Base-by-base conservation (phyloP, 2,329 filamentous ascomycete species). In the Cadophora malorum region DNA sequence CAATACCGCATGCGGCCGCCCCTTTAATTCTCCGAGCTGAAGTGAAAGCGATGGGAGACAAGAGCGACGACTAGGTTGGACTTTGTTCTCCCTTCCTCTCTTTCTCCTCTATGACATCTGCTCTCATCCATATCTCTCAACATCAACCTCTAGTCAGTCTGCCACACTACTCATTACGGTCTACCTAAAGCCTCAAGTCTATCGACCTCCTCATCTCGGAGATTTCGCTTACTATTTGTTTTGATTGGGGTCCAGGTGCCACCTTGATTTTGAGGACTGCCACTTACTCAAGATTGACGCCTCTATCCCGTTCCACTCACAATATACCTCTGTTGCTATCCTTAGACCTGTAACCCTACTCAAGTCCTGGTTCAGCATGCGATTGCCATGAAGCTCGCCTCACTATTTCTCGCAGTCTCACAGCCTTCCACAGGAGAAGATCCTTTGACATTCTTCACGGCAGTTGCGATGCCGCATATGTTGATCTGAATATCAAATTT, bases 371-470 rank as follows among this genome's bases (percentile, higher is more conserved):
- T n/a, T 55, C 35, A 19, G 38, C 56, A 59, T 59, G 49, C n/a
- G n/a, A 5, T 25, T 52, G 61, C 47, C 61, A 55, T 64, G 61
- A 28, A 49, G 49, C 35, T 25, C 33, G 50, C 49, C 49, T 64
- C n/a, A 33, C 21, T 28, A 19, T 25, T 25, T 6, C n/a, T 12
- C 50, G 28, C 21, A 35, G 41, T 55, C n/a, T 55, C 31, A 53
- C 31, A 64, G 49, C 61, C 53, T 62, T 23, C 19, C 41, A 31
- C 59, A 33, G 33, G 19, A 25, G 9, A 23, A 31, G 33, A 41
- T 41, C 35, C 10, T 41, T 59, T 9, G 55, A 25, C 16, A 59
- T 28, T 41, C 7, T n/a, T 41, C 21, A 45, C 56, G 33, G n/a
- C 56, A 59, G 35, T 25, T 49, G 12, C 45, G 14, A 16, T 50